Evolutionary conservation across 73 alveolate genomes (phyloP).

Genomic region (Paramecium primaurelia): DNA sequence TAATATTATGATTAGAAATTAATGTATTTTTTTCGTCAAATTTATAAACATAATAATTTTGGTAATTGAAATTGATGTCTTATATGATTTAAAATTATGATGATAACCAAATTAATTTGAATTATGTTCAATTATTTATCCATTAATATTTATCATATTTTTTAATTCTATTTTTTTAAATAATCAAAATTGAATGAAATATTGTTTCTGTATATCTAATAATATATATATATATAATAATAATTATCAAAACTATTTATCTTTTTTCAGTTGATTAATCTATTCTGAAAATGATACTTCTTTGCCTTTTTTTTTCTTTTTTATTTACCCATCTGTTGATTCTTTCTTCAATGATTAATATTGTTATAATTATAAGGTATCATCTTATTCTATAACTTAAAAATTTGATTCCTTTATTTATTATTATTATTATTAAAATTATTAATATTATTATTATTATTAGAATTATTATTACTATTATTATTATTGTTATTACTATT

Average conservation of each 20-base stretch:
- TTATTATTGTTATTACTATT: neutral
- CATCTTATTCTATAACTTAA: neutral
- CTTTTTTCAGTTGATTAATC: neutral
- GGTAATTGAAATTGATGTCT: neutral
- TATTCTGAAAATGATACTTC: constrained; percentile 40
- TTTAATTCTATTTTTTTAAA: neutral
- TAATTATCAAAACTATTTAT: neutral
- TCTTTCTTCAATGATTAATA: neutral
- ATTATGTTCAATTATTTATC: neutral
- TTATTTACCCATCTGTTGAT: neutral
- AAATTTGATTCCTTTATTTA: neutral
- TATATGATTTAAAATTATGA: neutral
- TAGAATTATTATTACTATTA: neutral
- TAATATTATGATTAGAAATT: neutral
- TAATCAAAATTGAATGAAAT: neutral
- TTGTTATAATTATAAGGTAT: neutral
- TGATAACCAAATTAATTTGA: neutral
- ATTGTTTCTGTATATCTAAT: neutral
- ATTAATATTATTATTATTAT: neutral
- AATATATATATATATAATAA: neutral
- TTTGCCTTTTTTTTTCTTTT: constrained; percentile 20
- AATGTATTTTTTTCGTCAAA: neutral
- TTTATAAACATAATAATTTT: neutral
- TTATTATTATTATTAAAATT: neutral
- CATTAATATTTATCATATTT: neutral